These are phyloP conservation scores for Lentinula detonsa DNA, from an alignment of 768 basidiomycete species.

Conservation along the genomic window DNA sequence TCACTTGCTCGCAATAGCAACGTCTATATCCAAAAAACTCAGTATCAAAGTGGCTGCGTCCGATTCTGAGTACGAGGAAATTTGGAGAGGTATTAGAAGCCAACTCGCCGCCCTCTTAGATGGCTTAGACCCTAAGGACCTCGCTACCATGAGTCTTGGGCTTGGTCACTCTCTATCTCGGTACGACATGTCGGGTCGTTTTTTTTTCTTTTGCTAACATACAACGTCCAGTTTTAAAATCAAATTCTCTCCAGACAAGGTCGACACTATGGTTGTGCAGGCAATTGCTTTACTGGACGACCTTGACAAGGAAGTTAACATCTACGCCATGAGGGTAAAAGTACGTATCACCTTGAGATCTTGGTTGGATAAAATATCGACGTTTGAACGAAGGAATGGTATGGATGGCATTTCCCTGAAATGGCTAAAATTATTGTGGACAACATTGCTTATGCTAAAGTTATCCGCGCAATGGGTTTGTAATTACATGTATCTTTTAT, in stretches of 20 bases:
- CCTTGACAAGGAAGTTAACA: constrained; percentile 99
- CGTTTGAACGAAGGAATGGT: constrained; percentile 79
- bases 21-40: constrained; percentile 89
- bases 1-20: constrained; percentile 36
- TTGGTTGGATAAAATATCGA: background rate
- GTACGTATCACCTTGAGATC: constrained; percentile 31
- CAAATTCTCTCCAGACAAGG: constrained; percentile 99
- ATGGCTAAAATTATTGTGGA: constrained; percentile 98
- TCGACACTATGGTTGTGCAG: constrained; percentile 99
- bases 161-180: constrained; percentile 94
- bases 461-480: constrained; percentile 85
- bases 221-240: constrained; percentile 84
- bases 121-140: constrained; percentile 87
- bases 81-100: constrained; percentile 92
- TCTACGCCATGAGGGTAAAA: constrained; percentile 99
- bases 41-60: constrained; percentile 78
- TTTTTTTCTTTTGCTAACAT: background rate
- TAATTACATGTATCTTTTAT: constrained; percentile 1
- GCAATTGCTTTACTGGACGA: constrained; percentile 97
- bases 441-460: constrained; percentile 95
- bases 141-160: constrained; percentile 97
- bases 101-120: constrained; percentile 86
- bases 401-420: constrained; percentile 99
- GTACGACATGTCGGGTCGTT: constrained; percentile 27
- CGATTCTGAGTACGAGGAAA: constrained; percentile 58